These are phyloP conservation scores for Penicillium frequentans DNA, from an alignment of 2,329 filamentous ascomycete genomes.

Conservation along the genomic window DNA sequence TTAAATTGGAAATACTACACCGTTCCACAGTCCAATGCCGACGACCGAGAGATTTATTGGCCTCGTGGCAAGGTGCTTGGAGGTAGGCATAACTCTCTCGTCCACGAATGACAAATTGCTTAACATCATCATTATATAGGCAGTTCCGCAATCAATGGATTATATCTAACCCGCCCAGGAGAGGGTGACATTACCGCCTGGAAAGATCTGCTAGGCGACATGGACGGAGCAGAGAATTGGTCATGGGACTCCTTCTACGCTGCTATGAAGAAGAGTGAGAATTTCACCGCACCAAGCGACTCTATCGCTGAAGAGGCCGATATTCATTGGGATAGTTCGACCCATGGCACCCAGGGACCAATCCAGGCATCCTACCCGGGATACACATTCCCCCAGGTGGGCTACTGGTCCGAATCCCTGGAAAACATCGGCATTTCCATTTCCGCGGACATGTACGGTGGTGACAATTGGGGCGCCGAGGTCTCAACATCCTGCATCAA, in stretches of 20 bases:
- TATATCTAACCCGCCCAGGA: constrained; percentile 37
- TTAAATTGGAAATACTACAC: constrained; percentile 37
- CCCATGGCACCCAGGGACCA: constrained; percentile 24
- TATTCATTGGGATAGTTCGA: constrained; percentile 25
- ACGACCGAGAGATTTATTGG: constrained; percentile 32
- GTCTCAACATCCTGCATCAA: constrained; percentile 38
- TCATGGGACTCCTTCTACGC: constrained; percentile 35
- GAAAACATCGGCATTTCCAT: constrained; percentile 26
- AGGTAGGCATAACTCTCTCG: constrained; percentile 20
- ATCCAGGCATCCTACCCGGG: constrained; percentile 28
- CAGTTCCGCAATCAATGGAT: constrained; percentile 37
- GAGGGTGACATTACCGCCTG: constrained; percentile 36
- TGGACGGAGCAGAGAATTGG: constrained; percentile 38
- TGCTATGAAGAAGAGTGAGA: constrained; percentile 35
- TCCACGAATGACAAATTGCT: background rate
- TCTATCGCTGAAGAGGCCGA: constrained; percentile 20
- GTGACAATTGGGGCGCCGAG: constrained; percentile 32
- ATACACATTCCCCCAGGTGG: constrained; percentile 30
- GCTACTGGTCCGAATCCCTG: constrained; percentile 23
- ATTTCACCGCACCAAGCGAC: constrained; percentile 21
- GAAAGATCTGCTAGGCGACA: constrained; percentile 32
- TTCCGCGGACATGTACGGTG: constrained; percentile 32
- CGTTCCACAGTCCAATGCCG: constrained; percentile 27
- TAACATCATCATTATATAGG: constrained; percentile 16
- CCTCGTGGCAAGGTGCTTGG: constrained; percentile 37